Evolutionary conservation across 1,284 basidiomycete genomes (phyloP).

Genomic region (Coniferiporia weirii): DNA sequence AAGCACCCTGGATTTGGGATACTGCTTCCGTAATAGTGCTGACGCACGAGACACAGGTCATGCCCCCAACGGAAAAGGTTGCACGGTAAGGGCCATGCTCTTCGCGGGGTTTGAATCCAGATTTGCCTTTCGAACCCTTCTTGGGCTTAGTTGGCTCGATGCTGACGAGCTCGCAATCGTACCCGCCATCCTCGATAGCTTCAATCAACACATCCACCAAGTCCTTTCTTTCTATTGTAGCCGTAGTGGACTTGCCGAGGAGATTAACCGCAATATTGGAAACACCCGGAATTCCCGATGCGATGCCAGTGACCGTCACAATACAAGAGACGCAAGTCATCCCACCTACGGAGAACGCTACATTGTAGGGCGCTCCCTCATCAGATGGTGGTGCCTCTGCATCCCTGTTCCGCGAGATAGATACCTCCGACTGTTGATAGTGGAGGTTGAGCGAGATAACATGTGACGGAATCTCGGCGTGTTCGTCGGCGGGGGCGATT

Average conservation of each 20-base stretch:
- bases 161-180: slow-evolving; percentile 45
- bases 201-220: slow-evolving; percentile 34
- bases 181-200: slow-evolving; percentile 56
- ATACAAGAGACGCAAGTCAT: slow-evolving; percentile 56
- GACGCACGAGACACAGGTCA: slow-evolving; percentile 52
- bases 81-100: slow-evolving; percentile 26
- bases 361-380: slow-evolving; percentile 23
- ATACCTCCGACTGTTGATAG: neutral
- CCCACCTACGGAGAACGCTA: slow-evolving; percentile 47
- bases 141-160: neutral
- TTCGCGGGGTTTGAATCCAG: neutral
- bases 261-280: slow-evolving; percentile 43
- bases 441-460: slow-evolving; percentile 5
- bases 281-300: slow-evolving; percentile 45
- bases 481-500: neutral
- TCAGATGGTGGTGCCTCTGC: neutral
- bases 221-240: slow-evolving; percentile 33
- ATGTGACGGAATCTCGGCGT: slow-evolving; percentile 9
- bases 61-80: slow-evolving; percentile 50
- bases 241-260: slow-evolving; percentile 43
- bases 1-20: slow-evolving; percentile 42
- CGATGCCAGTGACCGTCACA: slow-evolving; percentile 37
- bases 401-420: neutral
- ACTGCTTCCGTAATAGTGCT: slow-evolving; percentile 41
- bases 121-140: neutral